Conservation (phyloP, 768 basidiomycete genomes). For the Russula sp. region DNA sequence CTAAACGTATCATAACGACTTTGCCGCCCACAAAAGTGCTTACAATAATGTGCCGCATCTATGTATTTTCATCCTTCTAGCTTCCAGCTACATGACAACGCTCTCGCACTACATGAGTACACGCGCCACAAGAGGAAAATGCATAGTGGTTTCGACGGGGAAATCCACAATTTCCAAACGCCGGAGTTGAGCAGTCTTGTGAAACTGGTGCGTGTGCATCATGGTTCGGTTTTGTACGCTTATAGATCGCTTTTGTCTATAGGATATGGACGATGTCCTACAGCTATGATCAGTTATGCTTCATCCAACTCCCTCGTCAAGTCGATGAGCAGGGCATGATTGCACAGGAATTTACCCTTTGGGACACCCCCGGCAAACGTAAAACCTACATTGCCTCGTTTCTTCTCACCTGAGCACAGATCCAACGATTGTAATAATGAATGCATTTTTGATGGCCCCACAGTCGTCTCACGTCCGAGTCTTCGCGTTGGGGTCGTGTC, state of each 20-base stretch:
- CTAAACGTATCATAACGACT: background rate
- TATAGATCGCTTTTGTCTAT: background rate
- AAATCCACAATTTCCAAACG: constrained; percentile 22
- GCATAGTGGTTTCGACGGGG: constrained; percentile 15
- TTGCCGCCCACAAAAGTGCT: background rate
- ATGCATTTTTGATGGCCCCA: background rate
- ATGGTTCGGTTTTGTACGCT: background rate
- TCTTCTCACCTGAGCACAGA: background rate
- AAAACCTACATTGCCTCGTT: background rate
- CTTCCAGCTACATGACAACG: constrained; percentile 16
- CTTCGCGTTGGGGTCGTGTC: background rate
- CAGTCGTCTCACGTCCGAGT: background rate
- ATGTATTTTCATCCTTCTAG: background rate
- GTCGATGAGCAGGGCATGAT: background rate
- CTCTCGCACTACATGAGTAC: constrained; percentile 11
- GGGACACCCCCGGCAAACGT: background rate
- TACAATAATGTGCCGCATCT: background rate
- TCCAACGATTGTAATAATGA: background rate
- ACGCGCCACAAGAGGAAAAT: constrained; percentile 18
- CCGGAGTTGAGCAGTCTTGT: constrained; percentile 23
- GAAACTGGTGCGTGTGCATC: constrained; percentile 15
- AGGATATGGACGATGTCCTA: constrained; percentile 15
- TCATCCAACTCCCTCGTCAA: background rate
- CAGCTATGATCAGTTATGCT: background rate
- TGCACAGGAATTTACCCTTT: background rate